phyloP scores from a whole-genome alignment of 345 rosid species.

The Syzygium grande region DNA sequence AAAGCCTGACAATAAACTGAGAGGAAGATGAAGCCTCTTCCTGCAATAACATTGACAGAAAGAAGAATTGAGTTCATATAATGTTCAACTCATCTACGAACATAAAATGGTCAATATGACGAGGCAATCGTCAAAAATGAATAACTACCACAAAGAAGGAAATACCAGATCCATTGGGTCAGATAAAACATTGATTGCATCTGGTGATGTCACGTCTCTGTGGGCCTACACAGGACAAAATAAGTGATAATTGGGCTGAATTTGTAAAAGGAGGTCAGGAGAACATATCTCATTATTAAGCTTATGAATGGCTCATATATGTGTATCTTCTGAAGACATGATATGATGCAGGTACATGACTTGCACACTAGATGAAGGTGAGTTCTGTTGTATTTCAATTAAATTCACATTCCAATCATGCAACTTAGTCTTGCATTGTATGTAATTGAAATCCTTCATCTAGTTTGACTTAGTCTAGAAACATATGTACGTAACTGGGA shows the following conservation, averaged over 20 bases:
- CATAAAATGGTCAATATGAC: neutral
- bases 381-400: neutral
- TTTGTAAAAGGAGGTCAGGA: neutral
- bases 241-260: conserved; percentile 2
- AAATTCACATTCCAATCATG: neutral
- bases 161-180: conserved; percentile 73
- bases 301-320: neutral
- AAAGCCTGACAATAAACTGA: conserved; percentile 75
- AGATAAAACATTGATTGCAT: conserved; percentile 22
- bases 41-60: conserved; percentile 31
- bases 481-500: neutral
- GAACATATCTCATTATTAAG: neutral
- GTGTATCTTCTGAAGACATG: neutral
- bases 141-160: conserved; percentile 70
- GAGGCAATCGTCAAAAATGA: conserved; percentile 16
- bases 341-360: neutral
- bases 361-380: neutral
- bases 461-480: neutral
- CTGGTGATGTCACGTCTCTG: conserved; percentile 29
- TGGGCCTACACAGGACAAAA: conserved; percentile 37
- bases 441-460: neutral
- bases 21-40: conserved; percentile 28
- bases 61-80: neutral
- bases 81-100: neutral
- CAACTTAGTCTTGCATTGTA: neutral